These are phyloP conservation scores for Clonostachys rosea DNA, from an alignment of 2,329 filamentous ascomycete species.

Conservation along the genomic window DNA sequence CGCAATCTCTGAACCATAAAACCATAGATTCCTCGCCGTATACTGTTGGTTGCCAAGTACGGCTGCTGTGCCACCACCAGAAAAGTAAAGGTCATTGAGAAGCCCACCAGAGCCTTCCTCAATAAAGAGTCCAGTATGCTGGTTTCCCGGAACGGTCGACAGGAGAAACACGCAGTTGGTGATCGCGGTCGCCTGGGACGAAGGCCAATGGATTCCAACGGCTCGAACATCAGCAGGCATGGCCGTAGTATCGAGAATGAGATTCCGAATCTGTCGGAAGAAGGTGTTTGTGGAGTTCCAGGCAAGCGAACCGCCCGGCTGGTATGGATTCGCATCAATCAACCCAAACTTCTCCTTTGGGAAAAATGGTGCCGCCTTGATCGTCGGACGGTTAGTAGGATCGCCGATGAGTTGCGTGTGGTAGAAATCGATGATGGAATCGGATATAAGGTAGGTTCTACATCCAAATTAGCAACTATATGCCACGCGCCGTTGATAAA, in stretches of 20 bases:
- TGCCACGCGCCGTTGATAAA: too few relatives aligned
- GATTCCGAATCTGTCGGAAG: conserved; percentile 53
- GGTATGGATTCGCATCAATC: conserved; percentile 42
- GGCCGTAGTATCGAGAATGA: conserved; percentile 49
- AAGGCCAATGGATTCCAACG: conserved; percentile 63
- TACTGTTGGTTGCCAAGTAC: conserved; percentile 65
- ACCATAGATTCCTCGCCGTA: conserved; percentile 63
- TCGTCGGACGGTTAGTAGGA: conserved; percentile 49
- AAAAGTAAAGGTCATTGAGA: conserved; percentile 65
- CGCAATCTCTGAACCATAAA: conserved; percentile 60
- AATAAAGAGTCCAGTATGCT: conserved; percentile 55
- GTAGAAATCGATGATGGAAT: conserved; percentile 70
- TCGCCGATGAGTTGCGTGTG: conserved; percentile 77
- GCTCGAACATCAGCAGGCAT: conserved; percentile 38
- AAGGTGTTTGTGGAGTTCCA: conserved; percentile 56
- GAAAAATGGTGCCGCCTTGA: conserved; percentile 49
- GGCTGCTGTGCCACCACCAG: conserved; percentile 60
- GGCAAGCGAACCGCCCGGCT: conserved; percentile 26
- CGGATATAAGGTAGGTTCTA: conserved; percentile 64
- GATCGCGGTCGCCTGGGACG: conserved; percentile 57
- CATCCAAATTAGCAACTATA: not conserved
- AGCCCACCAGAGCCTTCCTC: conserved; percentile 63
- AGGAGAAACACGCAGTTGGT: conserved; percentile 54
- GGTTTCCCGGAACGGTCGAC: conserved; percentile 35
- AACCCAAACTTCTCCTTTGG: conserved; percentile 30